Evolutionary conservation across 306 rosid genomes (phyloP).

Genomic region (Pyrus betulifolia): DNA sequence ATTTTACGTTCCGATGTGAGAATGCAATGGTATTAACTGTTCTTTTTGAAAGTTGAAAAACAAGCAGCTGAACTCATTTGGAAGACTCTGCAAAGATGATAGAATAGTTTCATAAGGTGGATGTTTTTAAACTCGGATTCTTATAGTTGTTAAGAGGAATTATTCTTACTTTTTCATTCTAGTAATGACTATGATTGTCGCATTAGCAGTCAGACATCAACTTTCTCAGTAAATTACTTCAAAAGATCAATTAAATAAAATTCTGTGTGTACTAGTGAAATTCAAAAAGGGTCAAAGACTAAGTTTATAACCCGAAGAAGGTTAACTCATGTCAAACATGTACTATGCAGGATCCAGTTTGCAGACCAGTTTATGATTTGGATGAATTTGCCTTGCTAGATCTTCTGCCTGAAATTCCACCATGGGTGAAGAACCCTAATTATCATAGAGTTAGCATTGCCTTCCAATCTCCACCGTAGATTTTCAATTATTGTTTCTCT

Average conservation of each 20-base stretch:
- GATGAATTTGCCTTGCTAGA: constrained; percentile 53
- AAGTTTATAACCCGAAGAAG: background rate
- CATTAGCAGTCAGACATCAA: background rate
- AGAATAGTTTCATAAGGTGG: background rate
- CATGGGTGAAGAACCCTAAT: constrained; percentile 82
- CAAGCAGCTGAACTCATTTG: no score
- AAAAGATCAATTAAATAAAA: no score
- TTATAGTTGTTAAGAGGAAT: background rate
- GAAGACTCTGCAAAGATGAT: background rate
- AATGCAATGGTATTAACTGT: background rate
- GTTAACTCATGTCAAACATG: background rate
- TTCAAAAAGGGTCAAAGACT: background rate
- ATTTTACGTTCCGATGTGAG: background rate
- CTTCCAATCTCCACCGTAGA: background rate
- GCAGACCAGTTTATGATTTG: constrained; percentile 48
- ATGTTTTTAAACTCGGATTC: background rate
- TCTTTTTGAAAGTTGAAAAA: background rate
- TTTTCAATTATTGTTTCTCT: background rate
- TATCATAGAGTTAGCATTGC: constrained; percentile 57
- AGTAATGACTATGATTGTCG: background rate
- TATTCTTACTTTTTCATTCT: background rate
- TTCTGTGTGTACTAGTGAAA: background rate
- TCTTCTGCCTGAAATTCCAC: constrained; percentile 69
- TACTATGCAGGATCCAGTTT: constrained; percentile 47
- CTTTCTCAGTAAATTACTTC: background rate